phyloP scores from a whole-genome alignment of 306 rosid species.

The Quercus robur region DNA sequence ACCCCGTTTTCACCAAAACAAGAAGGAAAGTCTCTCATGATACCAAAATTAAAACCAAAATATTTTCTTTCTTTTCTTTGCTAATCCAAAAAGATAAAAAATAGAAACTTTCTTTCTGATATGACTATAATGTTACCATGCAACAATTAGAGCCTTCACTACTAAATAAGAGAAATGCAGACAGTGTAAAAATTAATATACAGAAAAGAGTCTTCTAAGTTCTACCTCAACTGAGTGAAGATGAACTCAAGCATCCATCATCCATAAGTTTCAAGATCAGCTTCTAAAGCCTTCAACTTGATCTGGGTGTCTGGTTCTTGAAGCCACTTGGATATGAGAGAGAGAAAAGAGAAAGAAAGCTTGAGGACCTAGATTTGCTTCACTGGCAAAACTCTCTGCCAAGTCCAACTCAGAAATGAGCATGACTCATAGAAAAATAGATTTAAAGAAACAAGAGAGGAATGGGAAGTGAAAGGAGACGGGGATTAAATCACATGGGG shows the following conservation, averaged over 20 bases:
- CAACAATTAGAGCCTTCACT: conserved; percentile 7
- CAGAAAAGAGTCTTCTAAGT: conserved; percentile 7
- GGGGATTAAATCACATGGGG: conserved; percentile 44
- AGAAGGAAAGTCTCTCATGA: conserved; percentile 90
- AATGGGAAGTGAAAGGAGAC: conserved; percentile 21
- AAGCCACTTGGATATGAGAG: conserved; percentile 12
- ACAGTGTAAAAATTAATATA: neutral
- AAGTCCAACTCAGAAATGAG: conserved; percentile 10
- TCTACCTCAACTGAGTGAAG: conserved; percentile 21
- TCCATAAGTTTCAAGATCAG: conserved; percentile 24
- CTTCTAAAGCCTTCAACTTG: conserved; percentile 23
- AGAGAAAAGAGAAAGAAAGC: conserved; percentile 15
- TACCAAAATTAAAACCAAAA: neutral
- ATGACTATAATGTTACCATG: conserved; percentile 1
- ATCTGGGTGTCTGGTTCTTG: conserved; percentile 16
- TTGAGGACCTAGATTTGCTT: conserved; percentile 26
- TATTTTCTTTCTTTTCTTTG: neutral
- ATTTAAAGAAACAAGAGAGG: conserved; percentile 9
- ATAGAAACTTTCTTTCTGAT: conserved; percentile 3
- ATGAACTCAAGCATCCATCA: conserved; percentile 8
- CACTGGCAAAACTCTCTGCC: conserved; percentile 17
- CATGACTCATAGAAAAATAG: conserved; percentile 10
- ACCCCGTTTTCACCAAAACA: conserved; percentile 92
- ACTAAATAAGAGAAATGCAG: neutral
- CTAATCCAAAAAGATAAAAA: too few species aligned